Conservation (phyloP, 805 yeast genomes). For the Spathaspora passalidarum region DNA sequence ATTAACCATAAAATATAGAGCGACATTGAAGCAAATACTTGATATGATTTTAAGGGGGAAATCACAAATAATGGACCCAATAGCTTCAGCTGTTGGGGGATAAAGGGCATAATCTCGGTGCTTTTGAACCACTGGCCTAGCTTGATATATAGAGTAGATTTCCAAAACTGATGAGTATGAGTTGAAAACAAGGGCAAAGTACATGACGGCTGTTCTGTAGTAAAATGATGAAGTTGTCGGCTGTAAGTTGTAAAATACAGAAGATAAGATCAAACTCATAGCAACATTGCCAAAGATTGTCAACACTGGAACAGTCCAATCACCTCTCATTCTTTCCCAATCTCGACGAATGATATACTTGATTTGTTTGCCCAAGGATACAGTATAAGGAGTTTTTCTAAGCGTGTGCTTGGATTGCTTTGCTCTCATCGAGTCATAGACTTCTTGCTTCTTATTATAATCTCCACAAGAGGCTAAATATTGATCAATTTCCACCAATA, state of each 20-base stretch:
- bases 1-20: slow-evolving; percentile 52
- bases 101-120: slow-evolving; percentile 56
- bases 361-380: slow-evolving; percentile 46
- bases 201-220: slow-evolving; percentile 61
- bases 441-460: slow-evolving; percentile 8
- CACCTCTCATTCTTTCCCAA: slow-evolving; percentile 49
- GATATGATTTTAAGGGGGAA: slow-evolving; percentile 47
- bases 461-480: slow-evolving; percentile 27
- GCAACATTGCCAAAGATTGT: slow-evolving; percentile 42
- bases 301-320: slow-evolving; percentile 45
- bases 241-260: slow-evolving; percentile 54
- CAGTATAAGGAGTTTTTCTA: slow-evolving; percentile 39
- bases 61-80: slow-evolving; percentile 60
- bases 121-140: slow-evolving; percentile 57
- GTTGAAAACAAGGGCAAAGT: slow-evolving; percentile 63
- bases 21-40: slow-evolving; percentile 46
- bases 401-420: slow-evolving; percentile 48
- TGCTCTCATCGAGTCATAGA: slow-evolving; percentile 46
- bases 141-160: slow-evolving; percentile 49
- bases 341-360: slow-evolving; percentile 48
- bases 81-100: slow-evolving; percentile 62
- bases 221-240: slow-evolving; percentile 46
- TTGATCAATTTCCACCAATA: slow-evolving; percentile 39
- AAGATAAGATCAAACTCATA: slow-evolving; percentile 55
- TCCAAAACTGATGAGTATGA: slow-evolving; percentile 61